Percentiles rank a stretch among this genome's conserved stretches.
Evolutionary conservation across 139 green algal species (phyloP).

Genomic region (Prasinococcaceae sp.): DNA sequence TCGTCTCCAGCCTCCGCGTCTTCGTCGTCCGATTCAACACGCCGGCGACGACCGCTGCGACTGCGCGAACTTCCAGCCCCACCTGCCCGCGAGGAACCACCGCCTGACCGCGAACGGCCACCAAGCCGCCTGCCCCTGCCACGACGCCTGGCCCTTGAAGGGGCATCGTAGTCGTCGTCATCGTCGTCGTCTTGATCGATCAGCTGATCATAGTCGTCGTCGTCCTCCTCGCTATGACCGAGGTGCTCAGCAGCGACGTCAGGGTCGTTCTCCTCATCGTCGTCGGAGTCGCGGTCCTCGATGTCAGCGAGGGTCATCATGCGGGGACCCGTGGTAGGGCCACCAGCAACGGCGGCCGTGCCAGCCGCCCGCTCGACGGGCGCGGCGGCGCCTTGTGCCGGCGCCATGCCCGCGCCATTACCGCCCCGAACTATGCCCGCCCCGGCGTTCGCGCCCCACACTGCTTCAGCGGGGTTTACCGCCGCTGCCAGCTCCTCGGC

Average conservation of each 20-base stretch:
- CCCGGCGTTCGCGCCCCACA: background rate
- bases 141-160: no score
- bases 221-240: background rate
- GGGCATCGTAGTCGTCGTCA: conserved; percentile 1
- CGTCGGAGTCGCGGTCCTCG: background rate
- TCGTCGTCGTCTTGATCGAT: conserved; percentile 1
- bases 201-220: conserved; percentile 1
- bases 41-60: no score
- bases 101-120: no score
- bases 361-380: background rate
- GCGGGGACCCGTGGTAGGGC: background rate
- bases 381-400: no score
- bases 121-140: no score
- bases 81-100: no score
- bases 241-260: background rate
- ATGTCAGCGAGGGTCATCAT: background rate
- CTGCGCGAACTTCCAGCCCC: no score
- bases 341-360: background rate
- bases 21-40: no score
- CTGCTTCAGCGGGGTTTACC: background rate
- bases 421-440: no score
- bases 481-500: no score
- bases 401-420: no score
- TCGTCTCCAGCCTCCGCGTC: no score
- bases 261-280: background rate